Evolutionary conservation across 2,329 filamentous ascomycete genomes (phyloP).

Genomic region (Amauroascus niger): DNA sequence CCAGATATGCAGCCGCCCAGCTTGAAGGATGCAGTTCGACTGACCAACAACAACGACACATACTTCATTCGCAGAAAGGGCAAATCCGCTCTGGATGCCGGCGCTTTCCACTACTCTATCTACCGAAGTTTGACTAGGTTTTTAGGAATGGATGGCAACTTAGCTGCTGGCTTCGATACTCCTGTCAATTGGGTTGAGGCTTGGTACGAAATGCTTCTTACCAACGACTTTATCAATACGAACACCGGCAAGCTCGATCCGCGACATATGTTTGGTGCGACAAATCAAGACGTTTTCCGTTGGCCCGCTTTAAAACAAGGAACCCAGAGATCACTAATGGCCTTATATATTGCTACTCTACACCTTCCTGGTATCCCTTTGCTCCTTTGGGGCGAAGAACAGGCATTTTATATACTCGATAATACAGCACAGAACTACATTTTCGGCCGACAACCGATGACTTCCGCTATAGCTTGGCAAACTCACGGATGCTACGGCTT

Average conservation of each 20-base stretch:
- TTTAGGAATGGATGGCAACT: conserved; percentile 50
- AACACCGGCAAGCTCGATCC: conserved; percentile 54
- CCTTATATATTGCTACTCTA: conserved; percentile 50
- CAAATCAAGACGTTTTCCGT: conserved; percentile 57
- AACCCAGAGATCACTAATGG: conserved; percentile 48
- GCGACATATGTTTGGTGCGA: conserved; percentile 54
- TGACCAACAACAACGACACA: conserved; percentile 36
- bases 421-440: conserved; percentile 57
- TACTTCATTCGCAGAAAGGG: conserved; percentile 46
- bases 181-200: conserved; percentile 46
- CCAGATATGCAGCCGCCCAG: conserved; percentile 44
- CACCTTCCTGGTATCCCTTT: conserved; percentile 53
- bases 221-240: conserved; percentile 52
- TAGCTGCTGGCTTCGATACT: conserved; percentile 46
- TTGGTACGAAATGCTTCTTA: conserved; percentile 49
- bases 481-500: conserved; percentile 55
- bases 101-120: conserved; percentile 55
- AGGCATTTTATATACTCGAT: conserved; percentile 55
- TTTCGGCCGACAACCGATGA: conserved; percentile 55
- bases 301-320: conserved; percentile 53
- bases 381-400: conserved; percentile 56
- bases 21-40: conserved; percentile 40
- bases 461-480: conserved; percentile 53
- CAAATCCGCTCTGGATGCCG: conserved; percentile 48
- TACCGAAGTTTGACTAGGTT: conserved; percentile 55